phyloP scores from a whole-genome alignment of 176 grass and related monocot species.

The Aegilops umbellulata region DNA sequence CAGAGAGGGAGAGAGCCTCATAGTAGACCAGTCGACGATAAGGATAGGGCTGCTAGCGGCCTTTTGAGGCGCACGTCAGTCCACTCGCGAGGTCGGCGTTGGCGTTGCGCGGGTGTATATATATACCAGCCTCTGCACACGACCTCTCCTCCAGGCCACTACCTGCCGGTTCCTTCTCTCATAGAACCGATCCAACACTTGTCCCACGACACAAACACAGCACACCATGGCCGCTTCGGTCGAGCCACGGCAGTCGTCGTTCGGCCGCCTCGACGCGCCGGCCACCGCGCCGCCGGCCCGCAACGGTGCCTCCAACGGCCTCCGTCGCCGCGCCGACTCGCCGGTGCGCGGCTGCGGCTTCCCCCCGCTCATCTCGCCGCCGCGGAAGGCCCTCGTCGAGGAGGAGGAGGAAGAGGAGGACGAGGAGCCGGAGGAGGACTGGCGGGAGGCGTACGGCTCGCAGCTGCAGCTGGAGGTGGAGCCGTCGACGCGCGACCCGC shows the following conservation, averaged over 20 bases:
- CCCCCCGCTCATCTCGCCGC: slow-evolving; percentile 44
- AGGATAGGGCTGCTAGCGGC: no score
- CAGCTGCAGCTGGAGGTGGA: slow-evolving; percentile 66
- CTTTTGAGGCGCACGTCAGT: background rate
- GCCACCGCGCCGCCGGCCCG: slow-evolving; percentile 12
- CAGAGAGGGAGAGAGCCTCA: no score
- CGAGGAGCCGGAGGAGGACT: slow-evolving; percentile 49
- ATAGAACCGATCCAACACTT: background rate
- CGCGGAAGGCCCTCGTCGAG: background rate
- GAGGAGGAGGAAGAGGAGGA: slow-evolving; percentile 38
- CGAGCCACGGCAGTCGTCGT: slow-evolving; percentile 46
- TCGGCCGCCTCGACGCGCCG: slow-evolving; percentile 36
- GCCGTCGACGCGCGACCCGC: slow-evolving; percentile 51
- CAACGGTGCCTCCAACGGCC: background rate
- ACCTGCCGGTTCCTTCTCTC: background rate
- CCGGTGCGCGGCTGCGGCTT: slow-evolving; percentile 58
- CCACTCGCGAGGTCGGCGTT: background rate
- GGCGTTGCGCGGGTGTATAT: slow-evolving; percentile 19
- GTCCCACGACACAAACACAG: background rate
- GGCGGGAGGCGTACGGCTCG: slow-evolving; percentile 34
- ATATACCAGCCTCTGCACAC: background rate
- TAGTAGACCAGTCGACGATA: no score
- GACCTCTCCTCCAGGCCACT: background rate
- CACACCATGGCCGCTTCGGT: slow-evolving; percentile 51
- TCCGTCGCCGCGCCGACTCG: slow-evolving; percentile 49